Base-by-base conservation (phyloP, 108 stramenopile genomes). In the Nannochloropsis gaditana region DNA sequence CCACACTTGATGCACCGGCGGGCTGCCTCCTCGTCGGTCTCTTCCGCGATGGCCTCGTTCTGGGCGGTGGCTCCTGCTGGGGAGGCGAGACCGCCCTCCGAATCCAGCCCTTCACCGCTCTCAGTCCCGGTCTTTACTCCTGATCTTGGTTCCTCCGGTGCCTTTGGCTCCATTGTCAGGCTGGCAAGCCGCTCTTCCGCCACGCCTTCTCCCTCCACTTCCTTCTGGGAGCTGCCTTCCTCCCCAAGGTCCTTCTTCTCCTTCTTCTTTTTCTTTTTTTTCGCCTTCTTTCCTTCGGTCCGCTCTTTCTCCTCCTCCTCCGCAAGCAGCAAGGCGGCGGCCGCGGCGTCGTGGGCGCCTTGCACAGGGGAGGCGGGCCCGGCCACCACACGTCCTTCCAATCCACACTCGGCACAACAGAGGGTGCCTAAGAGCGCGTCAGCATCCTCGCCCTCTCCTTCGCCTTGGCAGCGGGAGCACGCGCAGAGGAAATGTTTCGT, bases 401-500 rank as follows among this genome's bases (percentile, higher is more conserved):
- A 73, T 2, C 59, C 59, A 73, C 59, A 73, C 2, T 15, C 59
- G 4, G 59, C 59, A 73, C 59, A 73, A 73, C 59, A 73, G 19
- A 73, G n/a, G 19, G 59, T n/a, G 5, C 19, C 59, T n/a, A 73
- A n/a, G 19, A 73, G n/a, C 5, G 19, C 19, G 6, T 73, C 59
- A 15, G 59, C 59, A 15, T 73, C 59, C 8, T 73, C 59, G 19
- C 59, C n/a, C 59, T 2, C 59, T 73, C 59, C 59, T n/a, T 73
- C 59, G 19, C 59, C 59, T n/a, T 73, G 45, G 42, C 84, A 85
- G 82, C 88, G 85, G 10, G 84, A 43, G 44, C 88, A 88, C 17
- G 41, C 73, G 79, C 88, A 88, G 42, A 83, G 44, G 79, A 88
- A 88, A 43, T 83, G 59, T 82, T 83, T 85, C 9, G 84, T 47